Evolutionary conservation across 2,329 filamentous ascomycete species (phyloP).

Genomic region (Fusarium drepaniforme): DNA sequence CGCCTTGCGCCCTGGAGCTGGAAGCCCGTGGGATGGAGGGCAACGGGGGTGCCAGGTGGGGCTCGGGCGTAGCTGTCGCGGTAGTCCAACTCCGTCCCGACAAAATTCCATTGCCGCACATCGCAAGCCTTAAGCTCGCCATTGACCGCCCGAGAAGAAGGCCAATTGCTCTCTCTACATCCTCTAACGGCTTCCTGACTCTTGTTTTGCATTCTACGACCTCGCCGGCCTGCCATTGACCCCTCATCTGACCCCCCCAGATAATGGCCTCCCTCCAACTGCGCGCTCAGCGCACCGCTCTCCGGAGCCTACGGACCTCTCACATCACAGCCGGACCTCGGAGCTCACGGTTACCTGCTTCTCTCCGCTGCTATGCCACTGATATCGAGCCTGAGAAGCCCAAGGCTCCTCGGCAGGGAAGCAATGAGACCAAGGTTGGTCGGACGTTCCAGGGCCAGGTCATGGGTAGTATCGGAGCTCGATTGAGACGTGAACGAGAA

Average conservation of each 20-base stretch:
- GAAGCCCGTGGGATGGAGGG: slow-evolving; percentile 11
- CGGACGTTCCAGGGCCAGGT: slow-evolving; percentile 69
- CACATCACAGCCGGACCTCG: slow-evolving; percentile 27
- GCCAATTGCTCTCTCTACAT: slow-evolving; percentile 12
- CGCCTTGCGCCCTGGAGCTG: background rate
- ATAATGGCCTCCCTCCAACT: slow-evolving; percentile 51
- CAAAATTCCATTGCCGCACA: slow-evolving; percentile 44
- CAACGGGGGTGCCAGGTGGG: slow-evolving; percentile 21
- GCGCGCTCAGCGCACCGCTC: slow-evolving; percentile 46
- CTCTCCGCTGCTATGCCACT: slow-evolving; percentile 49
- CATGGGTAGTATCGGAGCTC: slow-evolving; percentile 68
- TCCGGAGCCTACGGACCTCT: slow-evolving; percentile 45
- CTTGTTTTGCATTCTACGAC: slow-evolving; percentile 2
- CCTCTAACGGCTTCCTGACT: background rate
- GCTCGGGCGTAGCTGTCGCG: slow-evolving; percentile 37
- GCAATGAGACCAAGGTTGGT: slow-evolving; percentile 53
- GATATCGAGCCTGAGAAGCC: slow-evolving; percentile 52
- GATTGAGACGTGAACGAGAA: slow-evolving; percentile 66
- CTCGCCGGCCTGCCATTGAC: slow-evolving; percentile 21
- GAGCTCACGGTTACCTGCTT: slow-evolving; percentile 25
- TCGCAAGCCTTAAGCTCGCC: slow-evolving; percentile 37
- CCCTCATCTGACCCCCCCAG: background rate
- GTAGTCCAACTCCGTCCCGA: slow-evolving; percentile 44
- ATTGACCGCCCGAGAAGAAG: slow-evolving; percentile 15
- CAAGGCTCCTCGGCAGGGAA: slow-evolving; percentile 45